Percentiles rank a stretch among this genome's conserved stretches.
Conservation (phyloP, 306 rosid species). For the Vachellia collinsii region DNA sequence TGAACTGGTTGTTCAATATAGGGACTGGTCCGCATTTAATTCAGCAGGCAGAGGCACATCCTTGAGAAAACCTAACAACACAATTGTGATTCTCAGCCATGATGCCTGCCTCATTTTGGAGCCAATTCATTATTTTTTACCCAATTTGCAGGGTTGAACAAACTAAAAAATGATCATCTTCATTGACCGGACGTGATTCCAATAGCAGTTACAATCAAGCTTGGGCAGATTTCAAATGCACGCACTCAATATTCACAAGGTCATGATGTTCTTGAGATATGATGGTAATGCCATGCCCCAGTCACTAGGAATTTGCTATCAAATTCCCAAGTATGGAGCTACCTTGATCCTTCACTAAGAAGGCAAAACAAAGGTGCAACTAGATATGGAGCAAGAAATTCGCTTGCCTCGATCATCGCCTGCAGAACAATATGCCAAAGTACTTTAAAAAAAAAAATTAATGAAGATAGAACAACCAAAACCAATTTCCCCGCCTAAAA, state of each 20-base stretch:
- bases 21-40: not conserved
- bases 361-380: not conserved
- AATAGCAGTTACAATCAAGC: not conserved
- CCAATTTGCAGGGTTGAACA: not conserved
- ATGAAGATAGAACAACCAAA: slow-evolving; percentile 22
- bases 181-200: not conserved
- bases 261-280: not conserved
- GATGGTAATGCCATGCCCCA: not conserved
- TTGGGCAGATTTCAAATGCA: slow-evolving; percentile 6
- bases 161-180: not conserved
- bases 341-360: not conserved
- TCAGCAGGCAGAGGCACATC: not conserved
- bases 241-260: not conserved
- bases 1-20: not conserved
- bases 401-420: slow-evolving; percentile 38
- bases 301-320: slow-evolving; percentile 6
- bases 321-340: not conserved
- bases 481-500: not conserved
- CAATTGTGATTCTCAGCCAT: not conserved
- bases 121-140: not conserved
- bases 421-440: slow-evolving; percentile 30
- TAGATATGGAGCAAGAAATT: not conserved
- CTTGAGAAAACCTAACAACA: not conserved
- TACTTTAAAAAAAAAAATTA: not conserved
- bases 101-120: not conserved